Evolutionary conservation across 2,329 filamentous ascomycete genomes (phyloP), one percentile per base, ranked within the genome.

Genomic region (Sclerotinia minor): DNA sequence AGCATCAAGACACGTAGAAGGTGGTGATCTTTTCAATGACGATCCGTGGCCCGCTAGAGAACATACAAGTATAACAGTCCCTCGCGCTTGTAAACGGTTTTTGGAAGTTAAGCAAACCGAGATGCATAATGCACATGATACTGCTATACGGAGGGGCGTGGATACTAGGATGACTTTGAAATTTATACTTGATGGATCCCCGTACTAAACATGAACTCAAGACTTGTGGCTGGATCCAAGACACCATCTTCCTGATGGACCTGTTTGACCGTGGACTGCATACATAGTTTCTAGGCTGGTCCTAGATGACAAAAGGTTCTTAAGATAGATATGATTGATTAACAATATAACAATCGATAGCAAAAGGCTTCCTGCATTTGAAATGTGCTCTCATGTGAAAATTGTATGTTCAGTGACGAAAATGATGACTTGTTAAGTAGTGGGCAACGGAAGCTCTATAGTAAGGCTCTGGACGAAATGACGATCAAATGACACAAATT

Each of bases 1-100:
- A 47, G 45, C 45, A 47, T 7, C 45, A 47, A 47, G 19, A 47
- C 45, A 47, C 15, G 19, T 8, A 6, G 45, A 47, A n/a, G 45
- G 45, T n/a, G 45, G 45, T 47, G 45, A 19, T 47, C 19, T 47
- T n/a, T 47, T 47, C 15, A 21, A 47, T n/a, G 8, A 2, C 21
- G 45, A 47, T n/a, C 45, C 45, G 19, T 47, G 45, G 45, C 45
- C 45, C 19, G 19, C 8, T n/a, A 47, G 45, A 47, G 2, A 2
- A 6, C n/a, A 47, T 9, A 9, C 45, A 19, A 0, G 2, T 6
- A 2, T 0, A 8, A 47, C 7, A 2, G 6, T 5, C 15, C 3
- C 4, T 15, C 0, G 1, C 13, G 0, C 4, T 41, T 41, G 38
- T 17, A 41, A 15, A 41, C 13, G 8, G 4, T 41, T 3, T 13